A percentile compares a stretch with the other conserved stretches of the same genome.
These are phyloP conservation scores for Syzygium jambos DNA, from an alignment of 345 rosid genomes.

Conservation along the genomic window DNA sequence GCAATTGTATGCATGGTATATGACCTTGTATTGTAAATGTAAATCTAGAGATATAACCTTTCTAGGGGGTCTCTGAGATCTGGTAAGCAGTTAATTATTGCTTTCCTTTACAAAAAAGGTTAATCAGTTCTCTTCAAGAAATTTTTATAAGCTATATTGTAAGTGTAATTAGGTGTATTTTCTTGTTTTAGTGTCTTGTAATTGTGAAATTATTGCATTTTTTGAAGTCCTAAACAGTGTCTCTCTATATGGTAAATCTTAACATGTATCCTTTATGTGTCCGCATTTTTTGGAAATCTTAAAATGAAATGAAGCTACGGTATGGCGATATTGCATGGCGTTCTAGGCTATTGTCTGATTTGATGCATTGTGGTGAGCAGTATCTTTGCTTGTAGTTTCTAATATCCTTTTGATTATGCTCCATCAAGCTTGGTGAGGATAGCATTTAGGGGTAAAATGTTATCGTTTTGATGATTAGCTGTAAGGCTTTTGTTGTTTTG, in stretches of 20 bases:
- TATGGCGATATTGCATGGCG: neutral
- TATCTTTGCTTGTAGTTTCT: neutral
- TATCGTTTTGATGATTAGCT: neutral
- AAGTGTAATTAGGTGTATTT: neutral
- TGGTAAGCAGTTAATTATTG: neutral
- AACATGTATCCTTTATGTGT: neutral
- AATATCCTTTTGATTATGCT: neutral
- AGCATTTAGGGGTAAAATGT: neutral
- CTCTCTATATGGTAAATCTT: neutral
- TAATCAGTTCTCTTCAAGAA: neutral
- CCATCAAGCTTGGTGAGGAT: neutral
- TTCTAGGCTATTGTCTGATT: neutral
- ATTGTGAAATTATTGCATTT: neutral
- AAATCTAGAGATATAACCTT: neutral
- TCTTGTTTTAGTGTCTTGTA: neutral
- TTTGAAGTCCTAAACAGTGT: neutral
- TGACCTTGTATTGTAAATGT: neutral
- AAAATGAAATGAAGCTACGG: neutral
- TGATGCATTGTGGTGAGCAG: neutral
- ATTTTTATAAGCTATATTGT: neutral
- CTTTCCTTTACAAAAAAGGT: neutral
- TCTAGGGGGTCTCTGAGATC: neutral
- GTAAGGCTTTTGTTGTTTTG: neutral
- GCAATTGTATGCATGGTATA: neutral
- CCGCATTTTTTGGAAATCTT: neutral